Evolutionary conservation across 495 filamentous ascomycete genomes (phyloP).

Genomic region (Aspergillus sclerotioniger): DNA sequence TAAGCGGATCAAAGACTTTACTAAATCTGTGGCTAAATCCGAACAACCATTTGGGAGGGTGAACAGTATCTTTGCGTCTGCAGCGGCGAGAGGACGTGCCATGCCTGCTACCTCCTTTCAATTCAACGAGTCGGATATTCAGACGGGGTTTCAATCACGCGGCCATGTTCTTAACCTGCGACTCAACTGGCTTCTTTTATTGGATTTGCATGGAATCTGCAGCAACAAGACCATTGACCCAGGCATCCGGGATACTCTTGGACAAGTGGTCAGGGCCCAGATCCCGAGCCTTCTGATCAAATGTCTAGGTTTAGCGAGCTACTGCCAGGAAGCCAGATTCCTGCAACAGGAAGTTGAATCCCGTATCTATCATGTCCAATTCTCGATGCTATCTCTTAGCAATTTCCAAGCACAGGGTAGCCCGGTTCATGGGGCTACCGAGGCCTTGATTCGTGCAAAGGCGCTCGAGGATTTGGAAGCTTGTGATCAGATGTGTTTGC

Average conservation of each 20-base stretch:
- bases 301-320: neutral
- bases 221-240: neutral
- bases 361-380: constrained; percentile 9
- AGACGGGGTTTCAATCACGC: constrained; percentile 37
- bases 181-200: constrained; percentile 52
- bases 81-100: constrained; percentile 33
- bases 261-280: neutral
- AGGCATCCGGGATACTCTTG: neutral
- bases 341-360: constrained; percentile 9
- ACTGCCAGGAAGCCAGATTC: neutral
- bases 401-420: constrained; percentile 27
- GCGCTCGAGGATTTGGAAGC: neutral
- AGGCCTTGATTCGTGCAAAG: neutral
- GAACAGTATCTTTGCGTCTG: constrained; percentile 33
- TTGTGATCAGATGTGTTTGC: constrained; percentile 4
- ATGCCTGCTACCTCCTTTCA: constrained; percentile 37
- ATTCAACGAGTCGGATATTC: constrained; percentile 37
- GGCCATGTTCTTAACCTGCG: constrained; percentile 48
- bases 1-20: constrained; percentile 4
- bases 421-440: neutral
- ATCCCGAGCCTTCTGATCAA: neutral
- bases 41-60: constrained; percentile 64
- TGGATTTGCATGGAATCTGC: constrained; percentile 26
- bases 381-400: constrained; percentile 23
- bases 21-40: neutral